Percentiles rank a stretch among this genome's conserved stretches.
These are phyloP conservation scores for Iris pallida DNA, from an alignment of 116 monocot species.

Conservation along the genomic window DNA sequence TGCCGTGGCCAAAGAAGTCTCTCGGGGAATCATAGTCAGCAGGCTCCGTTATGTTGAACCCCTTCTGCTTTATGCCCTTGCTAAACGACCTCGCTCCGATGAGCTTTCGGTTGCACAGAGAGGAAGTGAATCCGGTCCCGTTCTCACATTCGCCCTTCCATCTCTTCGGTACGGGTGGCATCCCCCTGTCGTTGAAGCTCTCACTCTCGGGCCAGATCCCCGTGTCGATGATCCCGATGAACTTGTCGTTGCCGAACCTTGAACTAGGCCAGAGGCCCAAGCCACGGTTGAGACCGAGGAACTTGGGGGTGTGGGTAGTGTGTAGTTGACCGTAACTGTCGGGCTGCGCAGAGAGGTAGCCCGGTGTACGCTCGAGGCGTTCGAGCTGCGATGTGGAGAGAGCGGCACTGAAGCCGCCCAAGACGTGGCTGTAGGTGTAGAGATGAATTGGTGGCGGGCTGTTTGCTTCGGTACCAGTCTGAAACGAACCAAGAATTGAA, in stretches of 20 bases:
- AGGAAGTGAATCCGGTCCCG: conserved; percentile 17
- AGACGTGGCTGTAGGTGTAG: no score
- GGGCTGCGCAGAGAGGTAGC: no score
- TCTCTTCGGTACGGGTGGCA: conserved; percentile 23
- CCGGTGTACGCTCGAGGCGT: no score
- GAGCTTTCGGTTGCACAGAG: conserved; percentile 45
- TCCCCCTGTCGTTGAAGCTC: conserved; percentile 46
- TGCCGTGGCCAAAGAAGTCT: conserved; percentile 31
- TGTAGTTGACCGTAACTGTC: no score
- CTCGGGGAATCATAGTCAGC: conserved; percentile 26
- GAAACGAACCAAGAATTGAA: no score
- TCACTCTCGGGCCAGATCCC: conserved; percentile 67
- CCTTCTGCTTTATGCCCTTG: conserved; percentile 10
- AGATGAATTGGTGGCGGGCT: no score
- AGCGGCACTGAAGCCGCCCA: no score
- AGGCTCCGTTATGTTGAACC: conserved; percentile 3
- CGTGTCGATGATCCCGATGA: conserved; percentile 64
- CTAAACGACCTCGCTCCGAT: conserved; percentile 36
- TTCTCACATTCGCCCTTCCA: conserved; percentile 54
- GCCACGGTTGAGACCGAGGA: conserved; percentile 30
- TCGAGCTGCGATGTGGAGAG: no score
- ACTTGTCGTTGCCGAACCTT: conserved; percentile 35
- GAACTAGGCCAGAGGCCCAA: conserved; percentile 39
- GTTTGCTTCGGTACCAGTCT: no score
- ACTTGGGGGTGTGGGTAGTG: conserved; percentile 39